These are phyloP conservation scores for Hagleromyces aurorensis DNA, from an alignment of 805 yeast species.

Conservation along the genomic window DNA sequence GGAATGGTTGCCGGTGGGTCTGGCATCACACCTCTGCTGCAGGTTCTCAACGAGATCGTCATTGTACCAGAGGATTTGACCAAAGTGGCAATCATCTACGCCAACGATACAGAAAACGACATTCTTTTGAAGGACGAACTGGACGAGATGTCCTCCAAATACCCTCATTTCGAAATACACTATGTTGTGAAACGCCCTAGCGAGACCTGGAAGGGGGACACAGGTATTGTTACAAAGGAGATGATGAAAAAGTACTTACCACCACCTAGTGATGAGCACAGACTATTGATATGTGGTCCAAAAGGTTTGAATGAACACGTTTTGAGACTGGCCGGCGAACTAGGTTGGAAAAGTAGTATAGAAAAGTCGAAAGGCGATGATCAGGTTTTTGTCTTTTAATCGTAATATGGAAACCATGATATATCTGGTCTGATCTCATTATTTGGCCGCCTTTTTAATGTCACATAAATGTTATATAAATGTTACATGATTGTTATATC, in stretches of 20 bases:
- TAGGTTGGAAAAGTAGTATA: slow-evolving; percentile 49
- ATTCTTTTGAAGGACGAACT: slow-evolving; percentile 64
- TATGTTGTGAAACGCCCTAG: slow-evolving; percentile 51
- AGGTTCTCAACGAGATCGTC: slow-evolving; percentile 62
- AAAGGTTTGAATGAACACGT: slow-evolving; percentile 54
- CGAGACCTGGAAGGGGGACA: slow-evolving; percentile 45
- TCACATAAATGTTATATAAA: no score
- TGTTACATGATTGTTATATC: no score
- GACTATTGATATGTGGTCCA: slow-evolving; percentile 70
- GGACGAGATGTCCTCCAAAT: slow-evolving; percentile 56
- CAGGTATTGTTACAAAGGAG: slow-evolving; percentile 55
- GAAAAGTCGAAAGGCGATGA: slow-evolving; percentile 42
- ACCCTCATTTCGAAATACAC: slow-evolving; percentile 53
- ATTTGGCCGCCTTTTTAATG: no score
- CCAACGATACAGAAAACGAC: slow-evolving; percentile 71
- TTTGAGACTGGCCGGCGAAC: slow-evolving; percentile 41
- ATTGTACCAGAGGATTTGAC: slow-evolving; percentile 64
- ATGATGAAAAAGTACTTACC: slow-evolving; percentile 50
- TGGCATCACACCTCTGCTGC: slow-evolving; percentile 85
- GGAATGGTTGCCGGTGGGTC: slow-evolving; percentile 79
- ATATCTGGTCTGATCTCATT: no score
- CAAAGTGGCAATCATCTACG: slow-evolving; percentile 53
- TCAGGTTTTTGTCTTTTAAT: slow-evolving; percentile 50
- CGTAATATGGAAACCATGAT: no score
- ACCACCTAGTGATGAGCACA: slow-evolving; percentile 37